A percentile compares a stretch with the other conserved stretches of the same genome.
phyloP scores from a whole-genome alignment of 2,329 filamentous ascomycete genomes.

The Beauveria scarabaeidicola region DNA sequence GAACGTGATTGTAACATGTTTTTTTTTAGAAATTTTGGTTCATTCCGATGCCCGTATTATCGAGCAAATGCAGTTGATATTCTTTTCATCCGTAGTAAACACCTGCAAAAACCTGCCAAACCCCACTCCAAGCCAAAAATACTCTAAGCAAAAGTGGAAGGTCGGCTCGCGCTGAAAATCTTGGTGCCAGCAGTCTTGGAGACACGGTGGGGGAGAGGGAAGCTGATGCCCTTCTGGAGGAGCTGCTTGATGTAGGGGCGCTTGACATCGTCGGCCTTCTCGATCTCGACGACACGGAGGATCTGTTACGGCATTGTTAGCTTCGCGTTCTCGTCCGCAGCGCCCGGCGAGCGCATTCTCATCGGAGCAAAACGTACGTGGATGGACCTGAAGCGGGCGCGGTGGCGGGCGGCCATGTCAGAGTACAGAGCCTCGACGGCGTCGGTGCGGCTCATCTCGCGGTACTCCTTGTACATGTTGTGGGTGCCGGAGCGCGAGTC shows the following conservation, averaged over 20 bases:
- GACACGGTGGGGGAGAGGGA: slow-evolving; percentile 96
- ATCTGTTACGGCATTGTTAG: slow-evolving; percentile 48
- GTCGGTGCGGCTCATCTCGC: slow-evolving; percentile 92
- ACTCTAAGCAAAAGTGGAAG: slow-evolving; percentile 94
- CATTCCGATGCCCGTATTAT: slow-evolving; percentile 39
- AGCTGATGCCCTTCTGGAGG: slow-evolving; percentile 86
- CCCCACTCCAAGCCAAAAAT: slow-evolving; percentile 42
- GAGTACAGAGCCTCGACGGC: slow-evolving; percentile 97
- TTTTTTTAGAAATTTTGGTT: slow-evolving; percentile 24
- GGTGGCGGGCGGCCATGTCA: slow-evolving; percentile 99
- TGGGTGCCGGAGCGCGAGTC: slow-evolving; percentile 99
- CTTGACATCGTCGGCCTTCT: slow-evolving; percentile 91
- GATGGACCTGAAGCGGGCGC: slow-evolving; percentile 91
- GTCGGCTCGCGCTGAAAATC: slow-evolving; percentile 87
- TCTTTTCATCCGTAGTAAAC: slow-evolving; percentile 54
- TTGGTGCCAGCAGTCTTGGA: slow-evolving; percentile 77
- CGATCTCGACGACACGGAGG: slow-evolving; percentile 94
- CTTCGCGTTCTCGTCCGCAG: too few species aligned
- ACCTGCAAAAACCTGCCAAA: slow-evolving; percentile 50
- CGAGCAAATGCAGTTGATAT: slow-evolving; percentile 51
- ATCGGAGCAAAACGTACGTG: slow-evolving; percentile 60
- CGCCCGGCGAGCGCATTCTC: not conserved
- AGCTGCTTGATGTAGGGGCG: slow-evolving; percentile 99
- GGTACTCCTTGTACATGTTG: slow-evolving; percentile 99
- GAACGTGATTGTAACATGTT: slow-evolving; percentile 1